phyloP scores from a whole-genome alignment of 805 yeast genomes.

The Ogataea saltuana region DNA sequence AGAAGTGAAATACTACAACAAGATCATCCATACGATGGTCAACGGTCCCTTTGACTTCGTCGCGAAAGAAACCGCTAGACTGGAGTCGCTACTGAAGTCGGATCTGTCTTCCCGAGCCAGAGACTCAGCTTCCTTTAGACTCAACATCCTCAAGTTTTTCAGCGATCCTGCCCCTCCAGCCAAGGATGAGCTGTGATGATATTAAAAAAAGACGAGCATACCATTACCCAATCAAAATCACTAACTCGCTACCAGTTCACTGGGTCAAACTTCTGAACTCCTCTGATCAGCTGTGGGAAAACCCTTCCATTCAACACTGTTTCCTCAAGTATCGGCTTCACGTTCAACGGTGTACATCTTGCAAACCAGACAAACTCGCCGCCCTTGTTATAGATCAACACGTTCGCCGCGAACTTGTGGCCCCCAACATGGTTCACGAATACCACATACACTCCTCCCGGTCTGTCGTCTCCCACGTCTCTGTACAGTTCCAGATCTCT shows the following conservation, averaged over 20 bases:
- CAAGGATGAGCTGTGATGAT: conserved; percentile 20
- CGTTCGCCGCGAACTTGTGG: conserved; percentile 91
- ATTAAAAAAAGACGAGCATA: background rate
- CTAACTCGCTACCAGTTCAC: conserved; percentile 47
- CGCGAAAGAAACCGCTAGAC: conserved; percentile 46
- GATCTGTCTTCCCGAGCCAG: conserved; percentile 42
- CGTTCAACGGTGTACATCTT: conserved; percentile 75
- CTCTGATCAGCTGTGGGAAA: conserved; percentile 68
- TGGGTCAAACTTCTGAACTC: conserved; percentile 52
- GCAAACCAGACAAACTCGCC: conserved; percentile 91
- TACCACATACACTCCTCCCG: conserved; percentile 70
- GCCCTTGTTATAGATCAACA: conserved; percentile 66
- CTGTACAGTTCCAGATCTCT: conserved; percentile 72
- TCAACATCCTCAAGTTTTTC: conserved; percentile 48
- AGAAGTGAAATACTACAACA: conserved; percentile 49
- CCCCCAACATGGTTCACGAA: conserved; percentile 92
- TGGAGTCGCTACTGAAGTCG: conserved; percentile 42
- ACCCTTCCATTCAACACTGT: conserved; percentile 69
- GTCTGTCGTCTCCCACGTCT: conserved; percentile 73
- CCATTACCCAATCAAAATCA: background rate
- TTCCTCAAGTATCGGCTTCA: conserved; percentile 71
- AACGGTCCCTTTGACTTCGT: conserved; percentile 48
- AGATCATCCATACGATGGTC: conserved; percentile 44
- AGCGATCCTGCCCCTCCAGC: conserved; percentile 19
- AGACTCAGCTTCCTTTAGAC: conserved; percentile 53